Base-by-base conservation (phyloP, 345 rosid species). In the Hevea brasiliensis region DNA sequence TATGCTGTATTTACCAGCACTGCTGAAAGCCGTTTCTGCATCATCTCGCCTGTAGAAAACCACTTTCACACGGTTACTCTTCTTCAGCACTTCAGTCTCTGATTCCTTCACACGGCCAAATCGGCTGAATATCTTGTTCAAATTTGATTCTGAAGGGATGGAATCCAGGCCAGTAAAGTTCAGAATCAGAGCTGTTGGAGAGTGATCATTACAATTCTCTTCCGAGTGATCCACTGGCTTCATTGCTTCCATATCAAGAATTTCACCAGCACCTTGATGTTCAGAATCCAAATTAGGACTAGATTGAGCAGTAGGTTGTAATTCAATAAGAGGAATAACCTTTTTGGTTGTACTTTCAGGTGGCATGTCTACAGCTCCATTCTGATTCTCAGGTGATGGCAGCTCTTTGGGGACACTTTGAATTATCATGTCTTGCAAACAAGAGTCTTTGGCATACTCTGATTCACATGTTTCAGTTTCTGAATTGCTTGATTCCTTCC, bases 21-120 rank as follows among this genome's bases (percentile, higher is more conserved):
- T 87, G 79, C 89, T 85, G 80, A 87, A 87, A 58, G 97, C 92
- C 0, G 80, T 56, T 82, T 91, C 82, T 55, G 91, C 92, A 54
- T 89, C 89, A 57, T 72, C 84, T 0, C 85, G 71, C 61, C 67
- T 87, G 70, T 62, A 61, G 77, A 88, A 91, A 65, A 91, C 83
- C 65, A 91, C 87, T 72, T 75, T 83, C 40, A 88, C 97, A 55
- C 75, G 85, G 61, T 67, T 84, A 53, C 86, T 80, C 76, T 85
- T 85, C 79, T 77, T 84, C 76, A 77, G 74, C 37, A 88, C 81
- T 77, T 69, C 73, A 1, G 92, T 86, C 82, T 83, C 83, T 0
- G 84, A 61, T 64, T 84, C 87, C 48, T 63, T 74, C 50, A 89
- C 60, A 20, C 81, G 78, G 10, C 92, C 91, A 11, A 82, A 88